These are phyloP conservation scores for Podila horticola DNA, from an alignment of 192 early-diverging fungal genomes.

Conservation along the genomic window DNA sequence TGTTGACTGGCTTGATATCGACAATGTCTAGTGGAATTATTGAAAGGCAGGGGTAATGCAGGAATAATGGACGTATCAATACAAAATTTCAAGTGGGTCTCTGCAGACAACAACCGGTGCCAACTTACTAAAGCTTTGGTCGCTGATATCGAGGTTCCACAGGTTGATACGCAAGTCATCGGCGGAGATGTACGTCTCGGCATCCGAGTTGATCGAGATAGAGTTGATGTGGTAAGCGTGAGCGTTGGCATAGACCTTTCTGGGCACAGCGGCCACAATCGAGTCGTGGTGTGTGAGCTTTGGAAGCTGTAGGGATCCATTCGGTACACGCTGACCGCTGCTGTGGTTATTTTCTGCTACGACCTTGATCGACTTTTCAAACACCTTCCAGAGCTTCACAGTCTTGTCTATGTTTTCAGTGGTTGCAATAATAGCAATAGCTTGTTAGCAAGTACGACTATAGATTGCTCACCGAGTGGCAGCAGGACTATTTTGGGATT, in stretches of 20 bases:
- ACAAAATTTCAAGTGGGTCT: no score
- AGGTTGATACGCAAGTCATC: conserved; percentile 99
- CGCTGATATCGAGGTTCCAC: conserved; percentile 97
- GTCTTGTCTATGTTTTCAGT: conserved; percentile 87
- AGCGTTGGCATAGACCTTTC: conserved; percentile 94
- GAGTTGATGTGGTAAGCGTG: conserved; percentile 99
- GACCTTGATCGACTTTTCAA: conserved; percentile 96
- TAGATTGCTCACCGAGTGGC: neutral
- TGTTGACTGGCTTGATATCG: conserved; percentile 99
- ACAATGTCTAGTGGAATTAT: conserved; percentile 84
- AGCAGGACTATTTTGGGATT: neutral
- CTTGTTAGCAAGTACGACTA: no score
- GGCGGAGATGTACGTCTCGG: conserved; percentile 96
- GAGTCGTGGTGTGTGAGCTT: conserved; percentile 94
- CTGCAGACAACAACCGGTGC: neutral
- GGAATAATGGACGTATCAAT: neutral
- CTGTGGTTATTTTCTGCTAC: conserved; percentile 92
- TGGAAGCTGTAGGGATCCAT: conserved; percentile 76
- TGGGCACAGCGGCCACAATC: conserved; percentile 95
- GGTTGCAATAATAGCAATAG: neutral
- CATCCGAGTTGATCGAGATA: conserved; percentile 98
- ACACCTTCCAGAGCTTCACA: conserved; percentile 99
- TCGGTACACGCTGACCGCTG: conserved; percentile 59
- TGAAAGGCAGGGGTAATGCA: neutral
- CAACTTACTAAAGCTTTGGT: conserved; percentile 93